Percentiles rank a stretch among this genome's conserved stretches.
Evolutionary conservation across 1,139 yeast species (phyloP).

Genomic region (Yamadazyma dushanensis): DNA sequence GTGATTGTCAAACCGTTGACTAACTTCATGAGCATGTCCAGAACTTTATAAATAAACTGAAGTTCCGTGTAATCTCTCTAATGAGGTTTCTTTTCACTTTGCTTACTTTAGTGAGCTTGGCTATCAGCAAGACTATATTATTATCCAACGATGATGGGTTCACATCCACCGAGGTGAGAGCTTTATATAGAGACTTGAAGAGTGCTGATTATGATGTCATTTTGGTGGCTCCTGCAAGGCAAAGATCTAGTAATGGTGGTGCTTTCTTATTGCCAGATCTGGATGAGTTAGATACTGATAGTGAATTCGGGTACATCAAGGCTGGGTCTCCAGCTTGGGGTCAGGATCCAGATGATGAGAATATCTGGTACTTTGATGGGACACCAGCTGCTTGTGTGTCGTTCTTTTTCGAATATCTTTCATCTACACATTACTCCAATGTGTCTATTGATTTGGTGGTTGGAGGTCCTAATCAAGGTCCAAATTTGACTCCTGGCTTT

Average conservation of each 20-base stretch:
- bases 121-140: conserved; percentile 23
- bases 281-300: conserved; percentile 22
- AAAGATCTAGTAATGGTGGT: conserved; percentile 32
- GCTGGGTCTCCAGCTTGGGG: conserved; percentile 48
- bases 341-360: conserved; percentile 26
- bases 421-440: conserved; percentile 34
- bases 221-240: conserved; percentile 34
- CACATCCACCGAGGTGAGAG: conserved; percentile 34
- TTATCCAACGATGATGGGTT: conserved; percentile 36
- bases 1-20: too few relatives aligned
- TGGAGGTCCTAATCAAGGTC: conserved; percentile 49
- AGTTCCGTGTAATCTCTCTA: neutral
- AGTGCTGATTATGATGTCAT: conserved; percentile 30
- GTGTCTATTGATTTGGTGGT: conserved; percentile 41
- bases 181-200: conserved; percentile 30
- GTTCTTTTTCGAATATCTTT: conserved; percentile 39
- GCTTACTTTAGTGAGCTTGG: conserved; percentile 1
- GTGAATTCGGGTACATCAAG: conserved; percentile 38
- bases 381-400: conserved; percentile 45
- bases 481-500: conserved; percentile 37
- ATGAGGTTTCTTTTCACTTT: conserved; percentile 6
- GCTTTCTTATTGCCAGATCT: conserved; percentile 27
- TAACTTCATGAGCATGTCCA: neutral
- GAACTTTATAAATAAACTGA: neutral
- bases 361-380: conserved; percentile 49